A percentile compares a stretch with the other conserved stretches of the same genome.
phyloP scores from a whole-genome alignment of 2,329 filamentous ascomycete species.

The Raffaelea albimanens region DNA sequence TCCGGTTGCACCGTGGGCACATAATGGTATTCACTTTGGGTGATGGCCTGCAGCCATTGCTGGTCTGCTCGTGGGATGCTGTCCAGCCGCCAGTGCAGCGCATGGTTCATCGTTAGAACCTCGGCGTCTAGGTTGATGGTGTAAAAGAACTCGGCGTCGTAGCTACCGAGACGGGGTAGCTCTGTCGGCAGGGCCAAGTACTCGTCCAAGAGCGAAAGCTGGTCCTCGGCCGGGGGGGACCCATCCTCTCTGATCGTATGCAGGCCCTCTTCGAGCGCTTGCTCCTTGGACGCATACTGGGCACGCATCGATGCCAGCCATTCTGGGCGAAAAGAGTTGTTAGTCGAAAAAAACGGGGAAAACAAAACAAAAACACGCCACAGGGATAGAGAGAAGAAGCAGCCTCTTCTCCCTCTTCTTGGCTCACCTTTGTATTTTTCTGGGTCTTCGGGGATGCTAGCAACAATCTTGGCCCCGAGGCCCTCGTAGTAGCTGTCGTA shows the following conservation, averaged over 20 bases:
- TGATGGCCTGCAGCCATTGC: neutral
- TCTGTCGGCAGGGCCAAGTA: no score
- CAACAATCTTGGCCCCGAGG: neutral
- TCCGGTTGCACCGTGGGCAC: neutral
- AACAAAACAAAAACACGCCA: no score
- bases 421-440: neutral
- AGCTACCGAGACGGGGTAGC: no score
- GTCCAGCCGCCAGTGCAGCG: neutral
- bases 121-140: neutral
- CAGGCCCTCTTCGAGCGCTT: neutral
- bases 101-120: neutral
- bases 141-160: neutral
- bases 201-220: no score
- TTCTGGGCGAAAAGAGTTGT: no score
- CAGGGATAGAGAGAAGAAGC: no score
- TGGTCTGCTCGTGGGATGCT: neutral
- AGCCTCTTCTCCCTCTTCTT: no score
- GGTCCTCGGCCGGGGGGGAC: neutral
- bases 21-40: neutral
- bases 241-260: neutral
- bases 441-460: neutral
- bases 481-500: neutral
- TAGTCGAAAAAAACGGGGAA: no score
- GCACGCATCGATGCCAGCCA: neutral
- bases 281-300: neutral